Conservation (phyloP, 108 stramenopile species). For the Nitzschia putrida region DNA sequence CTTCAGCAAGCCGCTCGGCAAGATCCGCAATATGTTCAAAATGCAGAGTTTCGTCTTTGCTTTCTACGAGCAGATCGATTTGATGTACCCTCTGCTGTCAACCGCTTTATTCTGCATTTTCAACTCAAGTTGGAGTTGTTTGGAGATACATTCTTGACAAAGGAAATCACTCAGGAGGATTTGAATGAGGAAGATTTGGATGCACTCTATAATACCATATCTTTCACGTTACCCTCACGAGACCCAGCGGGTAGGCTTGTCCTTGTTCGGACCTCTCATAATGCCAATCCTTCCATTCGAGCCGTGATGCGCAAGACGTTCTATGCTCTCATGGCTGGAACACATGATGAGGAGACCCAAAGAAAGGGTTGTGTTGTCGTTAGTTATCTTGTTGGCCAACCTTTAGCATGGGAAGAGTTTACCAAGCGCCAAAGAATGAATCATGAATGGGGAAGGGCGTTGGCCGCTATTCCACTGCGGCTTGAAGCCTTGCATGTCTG, state of each 20-base stretch:
- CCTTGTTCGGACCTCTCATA: background rate
- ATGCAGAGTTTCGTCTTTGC: constrained; percentile 16
- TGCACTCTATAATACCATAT: background rate
- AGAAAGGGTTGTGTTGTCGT: background rate
- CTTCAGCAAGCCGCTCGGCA: background rate
- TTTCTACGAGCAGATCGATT: constrained; percentile 43
- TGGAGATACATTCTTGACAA: constrained; percentile 5
- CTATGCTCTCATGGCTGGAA: background rate
- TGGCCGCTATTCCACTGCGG: background rate
- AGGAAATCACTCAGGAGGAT: constrained; percentile 21
- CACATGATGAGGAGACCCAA: background rate
- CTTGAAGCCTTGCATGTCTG: constrained; percentile 10
- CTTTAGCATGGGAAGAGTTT: background rate
- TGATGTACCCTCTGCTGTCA: constrained; percentile 29
- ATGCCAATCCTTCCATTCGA: background rate
- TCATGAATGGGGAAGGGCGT: background rate
- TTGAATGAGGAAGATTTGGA: constrained; percentile 7
- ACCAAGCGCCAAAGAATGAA: background rate
- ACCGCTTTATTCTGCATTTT: constrained; percentile 21
- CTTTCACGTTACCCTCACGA: background rate
- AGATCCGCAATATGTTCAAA: constrained; percentile 14
- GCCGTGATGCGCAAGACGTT: background rate
- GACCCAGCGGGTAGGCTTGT: constrained; percentile 17
- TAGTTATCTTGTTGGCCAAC: background rate
- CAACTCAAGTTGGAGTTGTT: constrained; percentile 35